phyloP scores from a whole-genome alignment of 768 basidiomycete species.

The Tubosaeta sp. region DNA sequence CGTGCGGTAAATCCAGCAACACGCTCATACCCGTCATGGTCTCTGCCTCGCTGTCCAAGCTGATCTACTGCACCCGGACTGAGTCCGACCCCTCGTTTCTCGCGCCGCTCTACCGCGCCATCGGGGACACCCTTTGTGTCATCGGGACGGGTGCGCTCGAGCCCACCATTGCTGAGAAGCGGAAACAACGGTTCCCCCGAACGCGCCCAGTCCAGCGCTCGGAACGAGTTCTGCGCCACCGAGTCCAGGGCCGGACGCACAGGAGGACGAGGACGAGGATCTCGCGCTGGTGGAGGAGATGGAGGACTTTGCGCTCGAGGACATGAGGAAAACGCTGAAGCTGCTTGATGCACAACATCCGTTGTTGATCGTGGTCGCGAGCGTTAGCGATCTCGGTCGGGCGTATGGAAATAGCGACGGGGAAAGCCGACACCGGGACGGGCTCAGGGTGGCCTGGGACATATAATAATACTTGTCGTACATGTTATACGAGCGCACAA shows the following conservation, averaged over 20 bases:
- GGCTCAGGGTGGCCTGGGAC: too few relatives aligned
- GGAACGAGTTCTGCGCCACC: not conserved
- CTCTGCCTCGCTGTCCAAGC: conserved; percentile 58
- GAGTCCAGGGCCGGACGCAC: not conserved
- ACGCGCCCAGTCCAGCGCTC: not conserved
- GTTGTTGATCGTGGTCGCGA: conserved; percentile 64
- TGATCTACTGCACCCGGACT: conserved; percentile 55
- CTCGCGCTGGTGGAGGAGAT: conserved; percentile 73
- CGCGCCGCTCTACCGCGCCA: conserved; percentile 68
- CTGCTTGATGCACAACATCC: conserved; percentile 56
- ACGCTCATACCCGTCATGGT: conserved; percentile 69
- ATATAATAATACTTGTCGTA: too few relatives aligned
- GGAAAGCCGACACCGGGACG: not conserved
- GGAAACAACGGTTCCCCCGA: conserved; percentile 44
- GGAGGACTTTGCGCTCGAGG: conserved; percentile 78
- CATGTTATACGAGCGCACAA: not conserved
- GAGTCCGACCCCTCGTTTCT: conserved; percentile 77
- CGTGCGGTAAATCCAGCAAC: conserved; percentile 60
- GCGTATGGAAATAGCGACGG: not conserved
- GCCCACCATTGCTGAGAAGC: conserved; percentile 62
- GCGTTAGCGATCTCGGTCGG: conserved; percentile 63
- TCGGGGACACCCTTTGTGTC: conserved; percentile 57
- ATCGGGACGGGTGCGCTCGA: conserved; percentile 54
- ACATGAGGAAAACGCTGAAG: conserved; percentile 63
- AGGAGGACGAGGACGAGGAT: conserved; percentile 61